Base-by-base conservation (phyloP, 1,284 basidiomycete species). In the Ceratobasidium sp. region DNA sequence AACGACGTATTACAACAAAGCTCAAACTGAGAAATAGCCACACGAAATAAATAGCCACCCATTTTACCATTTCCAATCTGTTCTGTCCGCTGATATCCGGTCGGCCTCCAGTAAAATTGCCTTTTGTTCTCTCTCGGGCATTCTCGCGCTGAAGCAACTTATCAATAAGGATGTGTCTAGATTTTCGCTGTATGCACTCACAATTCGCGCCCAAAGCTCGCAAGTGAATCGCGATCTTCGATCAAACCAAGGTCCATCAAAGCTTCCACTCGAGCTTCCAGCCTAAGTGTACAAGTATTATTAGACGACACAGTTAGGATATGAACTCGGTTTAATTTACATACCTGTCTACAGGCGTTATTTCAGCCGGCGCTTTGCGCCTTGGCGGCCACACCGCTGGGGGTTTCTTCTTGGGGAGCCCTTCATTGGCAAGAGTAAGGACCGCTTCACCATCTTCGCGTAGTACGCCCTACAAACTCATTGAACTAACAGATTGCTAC, bases 211-310 rank as follows among this genome's bases (percentile, higher is more conserved):
- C 75, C 75, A 67, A 77, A 77, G 2, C 33, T 46, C 20, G 75
- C 75, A 12, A 77, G 64, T 20, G 75, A 77, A n/a, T 68, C 64
- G 6, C 75, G 49, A 18, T 68, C 55, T 39, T 77, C 40, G 10
- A 77, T 68, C 53, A 77, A 46, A 3, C 75, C 75, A n/a, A 77
- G 51, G 42, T 77, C 75, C 44, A 77, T 60, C 18, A 77, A 40
- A 1, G 75, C 75, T 44, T 77, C 75, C 7, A 77, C 63, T 60
- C 75, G 75, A 60, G 75, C 75, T 33, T 77, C 75, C n/a, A 77
- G 42, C 42, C 75, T 77, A 20, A n/a, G n/a, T 26, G 12, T 42
- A 28, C 63, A 39, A 20, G n/a, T 28, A 1, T n/a, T 15, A 46
- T 68, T 20, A 68, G 39, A 33, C n/a, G 53, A 12, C 23, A 53